Evolutionary conservation across 2,329 filamentous ascomycete genomes (phyloP), one percentile per base, ranked within the genome.

Genomic region (Colletotrichum sublineola): DNA sequence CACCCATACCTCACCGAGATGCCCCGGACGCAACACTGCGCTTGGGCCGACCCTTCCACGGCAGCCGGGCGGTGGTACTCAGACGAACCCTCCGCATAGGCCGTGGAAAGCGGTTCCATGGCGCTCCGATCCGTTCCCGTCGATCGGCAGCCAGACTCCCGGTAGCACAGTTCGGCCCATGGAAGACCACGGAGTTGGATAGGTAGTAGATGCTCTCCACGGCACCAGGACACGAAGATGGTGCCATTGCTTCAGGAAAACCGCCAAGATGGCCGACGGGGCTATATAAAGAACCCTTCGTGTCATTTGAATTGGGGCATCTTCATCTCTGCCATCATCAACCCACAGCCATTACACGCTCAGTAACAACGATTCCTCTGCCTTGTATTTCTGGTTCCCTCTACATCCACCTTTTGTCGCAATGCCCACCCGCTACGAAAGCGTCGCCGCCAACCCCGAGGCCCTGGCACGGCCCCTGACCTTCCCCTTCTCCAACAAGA

Each of bases 401-500:
- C 9, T 0, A 20, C 29, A 36, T 7, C 5, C 36, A 5, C 33
- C 20, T n/a, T 15, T 40, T n/a, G 40, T 7, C 15, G 29, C 29
- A 38, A 70, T 70, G 67, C 18, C 62, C 31, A 9, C 48, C 48
- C 68, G 68, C 20, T 71, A 71, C 52, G 31, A 38, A 40, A 57
- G 64, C 36, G 15, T 57, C 18, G 29, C 65, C 57, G 64, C 56
- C 57, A 63, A 40, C 57, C 56, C 68, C 38, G 68, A 71, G 48
- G 56, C 64, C 72, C 78, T 89, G 29, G 84, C 79, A 15, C 75
- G 83, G 75, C 85, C 86, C 8, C 80, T 89, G 50, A 78, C 81
- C 18, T 88, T 87, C 71, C 78, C 81, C 46, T 88, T 88, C 78
- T 87, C 86, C 56, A 84, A 86, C 63, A 85, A 82, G 68, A 87